Conservation (phyloP, 2,329 filamentous ascomycete genomes). For the Claviceps pusilla region DNA sequence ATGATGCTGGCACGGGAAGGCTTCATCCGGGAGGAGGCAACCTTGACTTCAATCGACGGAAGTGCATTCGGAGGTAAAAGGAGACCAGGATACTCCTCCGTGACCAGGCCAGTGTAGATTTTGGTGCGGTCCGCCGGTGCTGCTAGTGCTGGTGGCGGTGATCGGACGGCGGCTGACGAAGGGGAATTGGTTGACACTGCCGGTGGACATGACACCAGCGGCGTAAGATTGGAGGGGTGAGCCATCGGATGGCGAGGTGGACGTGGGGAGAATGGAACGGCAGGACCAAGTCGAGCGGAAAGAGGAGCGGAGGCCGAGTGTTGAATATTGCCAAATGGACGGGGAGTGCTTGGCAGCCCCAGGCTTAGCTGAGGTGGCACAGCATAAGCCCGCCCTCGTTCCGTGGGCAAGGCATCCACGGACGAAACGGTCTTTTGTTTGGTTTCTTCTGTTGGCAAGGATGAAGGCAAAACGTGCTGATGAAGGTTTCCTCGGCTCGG, state of each 20-base stretch:
- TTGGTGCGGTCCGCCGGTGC: conserved; percentile 27
- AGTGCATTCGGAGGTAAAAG: conserved; percentile 78
- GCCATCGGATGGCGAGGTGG: conserved; percentile 60
- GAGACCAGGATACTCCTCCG: conserved; percentile 75
- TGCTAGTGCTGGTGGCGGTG: not conserved
- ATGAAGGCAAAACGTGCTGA: not conserved
- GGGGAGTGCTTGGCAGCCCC: conserved; percentile 44
- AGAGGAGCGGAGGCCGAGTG: conserved; percentile 43
- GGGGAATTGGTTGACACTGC: conserved; percentile 4
- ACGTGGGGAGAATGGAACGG: conserved; percentile 52
- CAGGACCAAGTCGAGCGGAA: conserved; percentile 39
- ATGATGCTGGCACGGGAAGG: conserved; percentile 78
- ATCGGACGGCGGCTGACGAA: not conserved
- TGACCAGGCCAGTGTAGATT: conserved; percentile 64
- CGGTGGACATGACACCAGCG: conserved; percentile 38
- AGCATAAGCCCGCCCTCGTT: conserved; percentile 18
- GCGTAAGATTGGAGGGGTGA: conserved; percentile 49
- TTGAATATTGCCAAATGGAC: conserved; percentile 37
- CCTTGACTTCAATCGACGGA: conserved; percentile 69
- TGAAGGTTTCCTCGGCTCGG: not conserved
- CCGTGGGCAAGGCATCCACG: conserved; percentile 36
- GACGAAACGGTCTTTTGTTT: conserved; percentile 17
- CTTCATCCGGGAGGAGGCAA: conserved; percentile 87
- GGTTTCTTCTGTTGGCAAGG: not conserved
- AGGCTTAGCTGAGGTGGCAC: conserved; percentile 38